Conservation (phyloP, 1,284 basidiomycete species). For the Cutaneotrichosporon cavernicola region DNA sequence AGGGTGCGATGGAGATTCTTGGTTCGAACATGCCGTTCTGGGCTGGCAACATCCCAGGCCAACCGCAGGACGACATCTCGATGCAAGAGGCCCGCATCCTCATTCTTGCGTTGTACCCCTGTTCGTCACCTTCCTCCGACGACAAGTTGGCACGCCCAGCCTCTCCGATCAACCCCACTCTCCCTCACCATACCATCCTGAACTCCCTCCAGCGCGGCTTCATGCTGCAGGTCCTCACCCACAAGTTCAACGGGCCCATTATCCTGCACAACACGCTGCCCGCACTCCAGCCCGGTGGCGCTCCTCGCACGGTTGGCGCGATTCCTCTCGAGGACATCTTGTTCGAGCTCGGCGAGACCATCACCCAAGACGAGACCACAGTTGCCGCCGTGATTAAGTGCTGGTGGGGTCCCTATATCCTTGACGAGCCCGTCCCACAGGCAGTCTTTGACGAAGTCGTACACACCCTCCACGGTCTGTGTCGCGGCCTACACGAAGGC, state of each 20-base stretch:
- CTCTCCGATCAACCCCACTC: slow-evolving; percentile 47
- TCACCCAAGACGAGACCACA: slow-evolving; percentile 51
- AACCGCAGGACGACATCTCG: slow-evolving; percentile 43
- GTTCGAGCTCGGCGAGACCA: slow-evolving; percentile 52
- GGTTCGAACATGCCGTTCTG: slow-evolving; percentile 45
- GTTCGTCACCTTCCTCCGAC: slow-evolving; percentile 29
- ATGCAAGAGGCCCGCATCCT: slow-evolving; percentile 49
- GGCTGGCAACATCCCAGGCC: slow-evolving; percentile 40
- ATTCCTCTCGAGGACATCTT: slow-evolving; percentile 51
- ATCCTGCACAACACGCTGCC: slow-evolving; percentile 51
- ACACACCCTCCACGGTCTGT: slow-evolving; percentile 41
- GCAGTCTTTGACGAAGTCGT: slow-evolving; percentile 37
- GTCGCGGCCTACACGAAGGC: slow-evolving; percentile 52
- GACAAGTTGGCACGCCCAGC: slow-evolving; percentile 38
- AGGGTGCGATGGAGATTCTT: slow-evolving; percentile 43
- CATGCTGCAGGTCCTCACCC: slow-evolving; percentile 43
- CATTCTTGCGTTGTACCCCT: slow-evolving; percentile 49
- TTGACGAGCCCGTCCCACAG: slow-evolving; percentile 37
- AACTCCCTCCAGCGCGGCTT: slow-evolving; percentile 45
- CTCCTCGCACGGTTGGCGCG: slow-evolving; percentile 37
- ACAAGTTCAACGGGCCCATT: slow-evolving; percentile 52
- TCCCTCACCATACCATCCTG: slow-evolving; percentile 46
- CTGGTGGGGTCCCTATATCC: slow-evolving; percentile 50
- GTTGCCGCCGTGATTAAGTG: slow-evolving; percentile 47
- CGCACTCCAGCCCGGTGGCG: slow-evolving; percentile 47